phyloP scores from a whole-genome alignment of 1,284 basidiomycete species.

The Coriolopsis trogii region DNA sequence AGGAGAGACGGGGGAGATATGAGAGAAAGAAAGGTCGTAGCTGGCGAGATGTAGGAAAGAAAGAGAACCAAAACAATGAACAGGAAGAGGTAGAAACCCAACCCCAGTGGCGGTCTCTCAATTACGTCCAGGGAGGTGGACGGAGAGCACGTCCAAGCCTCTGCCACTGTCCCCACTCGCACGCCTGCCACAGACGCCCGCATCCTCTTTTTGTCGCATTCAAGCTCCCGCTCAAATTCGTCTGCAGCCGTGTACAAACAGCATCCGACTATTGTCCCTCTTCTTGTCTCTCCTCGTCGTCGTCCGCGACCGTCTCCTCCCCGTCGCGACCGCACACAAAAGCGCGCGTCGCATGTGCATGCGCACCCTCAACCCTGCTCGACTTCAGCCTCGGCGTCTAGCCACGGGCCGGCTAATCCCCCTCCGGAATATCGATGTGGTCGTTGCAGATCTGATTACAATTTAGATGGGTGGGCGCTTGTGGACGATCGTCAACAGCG shows the following conservation, averaged over 20 bases:
- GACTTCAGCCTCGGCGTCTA: too few relatives aligned
- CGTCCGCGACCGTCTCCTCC: neutral
- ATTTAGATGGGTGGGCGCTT: too few relatives aligned
- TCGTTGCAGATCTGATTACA: conserved; percentile 26
- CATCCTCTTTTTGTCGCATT: conserved; percentile 9
- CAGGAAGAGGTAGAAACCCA: conserved; percentile 22
- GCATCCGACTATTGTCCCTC: neutral
- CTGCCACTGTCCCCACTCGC: neutral
- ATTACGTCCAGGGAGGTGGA: conserved; percentile 27
- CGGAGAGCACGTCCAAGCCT: conserved; percentile 14
- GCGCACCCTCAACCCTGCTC: conserved; percentile 21
- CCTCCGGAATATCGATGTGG: conserved; percentile 21
- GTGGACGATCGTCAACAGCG: conserved; percentile 14
- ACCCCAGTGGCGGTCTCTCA: conserved; percentile 28
- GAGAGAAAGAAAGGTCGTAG: conserved; percentile 31
- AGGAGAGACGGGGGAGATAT: conserved; percentile 30
- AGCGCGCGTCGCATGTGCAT: neutral
- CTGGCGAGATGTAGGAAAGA: conserved; percentile 22
- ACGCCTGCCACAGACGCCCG: conserved; percentile 16
- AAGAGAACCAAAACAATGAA: conserved; percentile 34
- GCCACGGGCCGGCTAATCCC: too few relatives aligned
- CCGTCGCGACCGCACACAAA: conserved; percentile 3
- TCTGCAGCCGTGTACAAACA: conserved; percentile 21
- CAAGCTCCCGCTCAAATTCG: conserved; percentile 3
- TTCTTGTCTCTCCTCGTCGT: conserved; percentile 12